phyloP scores from a whole-genome alignment of 257 asterid genomes.

The Ajuga chamaepitys region DNA sequence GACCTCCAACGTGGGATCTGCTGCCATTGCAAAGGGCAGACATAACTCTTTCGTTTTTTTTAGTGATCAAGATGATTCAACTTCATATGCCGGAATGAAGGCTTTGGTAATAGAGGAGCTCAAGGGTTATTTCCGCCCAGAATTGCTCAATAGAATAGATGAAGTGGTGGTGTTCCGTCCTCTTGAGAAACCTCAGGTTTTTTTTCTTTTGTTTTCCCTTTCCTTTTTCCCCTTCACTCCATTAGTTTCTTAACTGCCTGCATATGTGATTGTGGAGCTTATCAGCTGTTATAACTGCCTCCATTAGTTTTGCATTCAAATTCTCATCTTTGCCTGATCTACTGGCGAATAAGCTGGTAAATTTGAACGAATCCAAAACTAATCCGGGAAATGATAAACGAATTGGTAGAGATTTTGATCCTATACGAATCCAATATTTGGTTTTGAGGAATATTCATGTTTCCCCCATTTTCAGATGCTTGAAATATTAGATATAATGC shows the following conservation, averaged over 20 bases:
- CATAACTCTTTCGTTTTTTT: constrained; percentile 64
- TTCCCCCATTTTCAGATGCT: constrained; percentile 56
- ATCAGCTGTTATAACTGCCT: neutral
- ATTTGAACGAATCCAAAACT: neutral
- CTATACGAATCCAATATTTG: neutral
- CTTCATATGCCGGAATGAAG: constrained; percentile 84
- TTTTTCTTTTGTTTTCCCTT: constrained; percentile 15
- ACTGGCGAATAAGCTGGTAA: neutral
- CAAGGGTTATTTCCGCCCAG: constrained; percentile 91
- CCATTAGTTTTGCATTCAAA: neutral
- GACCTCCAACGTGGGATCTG: constrained; percentile 93
- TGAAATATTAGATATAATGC: constrained; percentile 69
- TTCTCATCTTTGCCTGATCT: constrained; percentile 7
- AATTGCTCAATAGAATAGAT: constrained; percentile 86
- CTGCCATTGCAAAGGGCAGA: constrained; percentile 82
- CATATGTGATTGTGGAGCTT: neutral
- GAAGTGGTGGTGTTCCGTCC: constrained; percentile 95
- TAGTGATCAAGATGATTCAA: constrained; percentile 41
- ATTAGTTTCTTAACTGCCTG: neutral
- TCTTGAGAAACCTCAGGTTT: constrained; percentile 91
- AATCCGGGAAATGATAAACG: neutral
- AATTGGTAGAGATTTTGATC: neutral
- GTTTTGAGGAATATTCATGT: neutral
- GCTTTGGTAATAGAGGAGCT: constrained; percentile 84
- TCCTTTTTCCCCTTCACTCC: too few relatives aligned